Evolutionary conservation across 352 stramenopile species (phyloP), one percentile per base, ranked within the genome.

Genomic region (Phytophthora multivora): DNA sequence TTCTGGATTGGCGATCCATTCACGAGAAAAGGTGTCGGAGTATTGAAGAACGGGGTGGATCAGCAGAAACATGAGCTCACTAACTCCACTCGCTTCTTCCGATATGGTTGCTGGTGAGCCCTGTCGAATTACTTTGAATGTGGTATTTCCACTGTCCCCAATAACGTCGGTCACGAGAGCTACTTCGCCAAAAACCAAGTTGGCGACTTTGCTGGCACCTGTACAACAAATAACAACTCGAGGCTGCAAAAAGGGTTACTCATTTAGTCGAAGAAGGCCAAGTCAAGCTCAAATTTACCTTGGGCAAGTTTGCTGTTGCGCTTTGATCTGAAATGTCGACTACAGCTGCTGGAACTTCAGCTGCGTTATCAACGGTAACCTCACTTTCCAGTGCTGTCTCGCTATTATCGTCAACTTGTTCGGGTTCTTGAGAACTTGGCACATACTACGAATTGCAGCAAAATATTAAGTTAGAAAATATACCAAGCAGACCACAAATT

Each of bases 161-260:
- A 89, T 66, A 36, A 91, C 61, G 4, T 77, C 74, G 7, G 47
- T 69, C 30, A 91, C 36, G 6, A 86, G 25, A 2, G 68, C 75
- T 2, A 68, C 57, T 66, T 90, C 77, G 11, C 77, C 52, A 11
- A 70, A 75, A 45, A 54, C 19, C 12, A 90, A 45, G 0, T 57
- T 43, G 15, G 62, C 51, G 10, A 58, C 11, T 59, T 45, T 40
- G 18, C 55, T 43, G 15, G 12, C n/a, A 10, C 49, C 62, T 31
- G 59, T 50, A 19, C 56, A 83, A 57, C 74, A 89, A 23, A 89
- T 39, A 21, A 88, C 26, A 16, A 61, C 76, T 10, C 76, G 76
- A 49, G 78, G 61, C 71, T 83, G 35, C 25, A 71, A 54, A 23
- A 60, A n/a, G n/a, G 12, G 35, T 75, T 51, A 45, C 60, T 50